phyloP scores from a whole-genome alignment of 2,329 filamentous ascomycete genomes.

The Leptographium galeiforme region DNA sequence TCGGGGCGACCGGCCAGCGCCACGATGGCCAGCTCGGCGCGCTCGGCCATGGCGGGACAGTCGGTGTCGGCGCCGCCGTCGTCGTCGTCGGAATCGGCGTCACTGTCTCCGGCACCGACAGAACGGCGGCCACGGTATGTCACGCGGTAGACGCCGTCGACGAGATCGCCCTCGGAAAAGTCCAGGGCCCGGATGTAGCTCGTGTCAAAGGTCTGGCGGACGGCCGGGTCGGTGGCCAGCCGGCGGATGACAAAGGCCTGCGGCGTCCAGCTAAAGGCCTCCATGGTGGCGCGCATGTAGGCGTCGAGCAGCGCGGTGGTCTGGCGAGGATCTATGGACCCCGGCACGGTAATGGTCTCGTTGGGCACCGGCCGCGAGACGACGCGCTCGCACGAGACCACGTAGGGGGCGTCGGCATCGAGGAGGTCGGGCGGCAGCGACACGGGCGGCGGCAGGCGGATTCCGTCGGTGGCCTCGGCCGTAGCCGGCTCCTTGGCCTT shows the following conservation, averaged over 20 bases:
- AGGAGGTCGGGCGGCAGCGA: constrained; percentile 5
- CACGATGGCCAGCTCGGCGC: constrained; percentile 18
- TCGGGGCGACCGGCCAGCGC: constrained; percentile 14
- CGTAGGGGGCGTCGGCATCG: constrained; percentile 1
- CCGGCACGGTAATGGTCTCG: neutral
- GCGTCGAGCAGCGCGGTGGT: constrained; percentile 13
- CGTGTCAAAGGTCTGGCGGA: constrained; percentile 14
- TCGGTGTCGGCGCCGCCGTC: constrained; percentile 11
- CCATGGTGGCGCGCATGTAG: constrained; percentile 17
- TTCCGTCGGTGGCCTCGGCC: neutral
- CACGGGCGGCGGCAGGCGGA: neutral
- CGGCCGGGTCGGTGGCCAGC: constrained; percentile 11
- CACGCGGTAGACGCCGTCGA: constrained; percentile 20
- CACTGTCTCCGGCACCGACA: neutral
- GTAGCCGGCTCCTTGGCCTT: too few relatives aligned
- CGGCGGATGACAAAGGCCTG: constrained; percentile 18
- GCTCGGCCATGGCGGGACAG: constrained; percentile 14
- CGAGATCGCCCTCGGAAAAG: constrained; percentile 17
- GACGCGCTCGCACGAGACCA: constrained; percentile 8
- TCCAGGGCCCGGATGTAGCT: constrained; percentile 12
- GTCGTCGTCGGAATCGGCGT: constrained; percentile 6
- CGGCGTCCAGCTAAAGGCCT: constrained; percentile 20
- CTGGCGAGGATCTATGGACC: neutral
- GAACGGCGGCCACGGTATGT: constrained; percentile 10
- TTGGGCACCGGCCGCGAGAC: constrained; percentile 3